Conservation (phyloP, 169 alveolate species). For the Plasmodium vivax region DNA sequence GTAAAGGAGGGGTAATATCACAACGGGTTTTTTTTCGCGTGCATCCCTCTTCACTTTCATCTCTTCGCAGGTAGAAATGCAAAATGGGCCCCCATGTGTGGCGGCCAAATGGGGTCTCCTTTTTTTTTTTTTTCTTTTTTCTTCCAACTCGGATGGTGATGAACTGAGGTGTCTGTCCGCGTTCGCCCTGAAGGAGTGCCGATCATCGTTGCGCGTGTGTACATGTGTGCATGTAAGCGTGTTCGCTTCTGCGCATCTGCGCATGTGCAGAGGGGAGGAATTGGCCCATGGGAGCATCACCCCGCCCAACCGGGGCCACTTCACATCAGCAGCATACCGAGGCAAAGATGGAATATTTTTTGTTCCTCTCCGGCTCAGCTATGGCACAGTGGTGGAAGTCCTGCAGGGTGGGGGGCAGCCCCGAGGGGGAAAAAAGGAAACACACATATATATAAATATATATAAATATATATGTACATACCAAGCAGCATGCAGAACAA, state of each 20-base stretch:
- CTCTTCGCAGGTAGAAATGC: background rate
- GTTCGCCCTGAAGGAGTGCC: background rate
- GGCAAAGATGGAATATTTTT: conserved; percentile 33
- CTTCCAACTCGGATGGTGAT: conserved; percentile 20
- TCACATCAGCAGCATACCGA: background rate
- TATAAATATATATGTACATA: too few relatives aligned
- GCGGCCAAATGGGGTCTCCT: background rate
- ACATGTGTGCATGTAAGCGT: too few relatives aligned
- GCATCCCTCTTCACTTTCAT: background rate
- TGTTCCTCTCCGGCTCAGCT: conserved; percentile 54
- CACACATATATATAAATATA: background rate
- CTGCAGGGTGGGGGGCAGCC: background rate
- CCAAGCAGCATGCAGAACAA: background rate
- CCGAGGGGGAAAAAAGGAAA: background rate
- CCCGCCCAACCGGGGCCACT: background rate
- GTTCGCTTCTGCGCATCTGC: too few relatives aligned
- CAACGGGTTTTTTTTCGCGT: background rate
- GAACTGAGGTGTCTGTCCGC: conserved; percentile 22
- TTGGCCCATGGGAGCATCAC: background rate
- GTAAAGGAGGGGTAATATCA: background rate
- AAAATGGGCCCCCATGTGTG: background rate
- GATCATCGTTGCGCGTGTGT: background rate
- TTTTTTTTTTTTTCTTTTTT: background rate
- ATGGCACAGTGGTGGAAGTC: conserved; percentile 40
- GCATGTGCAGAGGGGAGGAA: background rate